Conservation (phyloP, 2,329 filamentous ascomycete genomes). For the Monosporascus sp. region DNA sequence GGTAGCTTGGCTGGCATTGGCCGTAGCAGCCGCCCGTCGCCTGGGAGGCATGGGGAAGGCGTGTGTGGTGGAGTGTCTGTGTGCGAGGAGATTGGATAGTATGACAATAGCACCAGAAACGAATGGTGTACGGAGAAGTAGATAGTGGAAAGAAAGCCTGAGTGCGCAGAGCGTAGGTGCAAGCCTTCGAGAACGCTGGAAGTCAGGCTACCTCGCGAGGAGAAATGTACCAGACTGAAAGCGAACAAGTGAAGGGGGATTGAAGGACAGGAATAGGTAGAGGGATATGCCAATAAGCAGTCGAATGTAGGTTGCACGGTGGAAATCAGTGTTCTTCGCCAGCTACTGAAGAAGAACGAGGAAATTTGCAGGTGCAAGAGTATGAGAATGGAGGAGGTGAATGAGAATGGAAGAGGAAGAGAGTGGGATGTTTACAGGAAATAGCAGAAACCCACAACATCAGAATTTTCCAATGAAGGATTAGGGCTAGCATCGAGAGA, state of each 20-base stretch:
- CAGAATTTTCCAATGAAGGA: too few species aligned
- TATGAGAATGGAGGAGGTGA: background rate
- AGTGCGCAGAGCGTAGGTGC: background rate
- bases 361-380: background rate
- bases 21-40: background rate
- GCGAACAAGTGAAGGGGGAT: background rate
- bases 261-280: too few species aligned
- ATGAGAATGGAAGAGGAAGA: background rate
- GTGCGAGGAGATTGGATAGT: too few species aligned
- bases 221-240: background rate
- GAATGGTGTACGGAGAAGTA: background rate
- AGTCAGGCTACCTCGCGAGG: background rate
- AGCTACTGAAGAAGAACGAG: conserved; percentile 1
- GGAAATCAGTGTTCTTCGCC: background rate
- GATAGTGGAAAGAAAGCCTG: background rate
- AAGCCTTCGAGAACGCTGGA: background rate
- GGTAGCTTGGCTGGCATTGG: background rate
- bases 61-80: background rate
- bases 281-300: too few species aligned
- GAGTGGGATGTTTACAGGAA: background rate
- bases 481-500: too few species aligned
- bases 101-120: background rate
- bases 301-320: background rate
- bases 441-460: background rate
- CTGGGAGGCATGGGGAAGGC: background rate